Percentiles rank a stretch among this genome's conserved stretches.
phyloP scores from a whole-genome alignment of 306 rosid genomes.

The Hippophae tibetana region DNA sequence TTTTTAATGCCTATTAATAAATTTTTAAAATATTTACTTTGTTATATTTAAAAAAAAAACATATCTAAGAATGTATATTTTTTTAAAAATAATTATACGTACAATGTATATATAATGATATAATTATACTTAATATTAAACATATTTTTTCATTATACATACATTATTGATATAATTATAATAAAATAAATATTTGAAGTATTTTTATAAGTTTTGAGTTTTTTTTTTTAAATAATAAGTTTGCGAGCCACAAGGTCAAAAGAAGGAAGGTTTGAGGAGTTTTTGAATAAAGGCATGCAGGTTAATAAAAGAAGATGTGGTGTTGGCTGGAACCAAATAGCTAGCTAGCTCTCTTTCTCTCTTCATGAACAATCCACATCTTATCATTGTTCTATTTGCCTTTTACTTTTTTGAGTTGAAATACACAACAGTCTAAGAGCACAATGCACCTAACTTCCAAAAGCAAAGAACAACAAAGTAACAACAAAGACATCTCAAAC shows the following conservation, averaged over 20 bases:
- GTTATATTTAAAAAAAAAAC: no score
- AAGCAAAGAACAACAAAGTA: conserved; percentile 23
- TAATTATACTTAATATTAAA: no score
- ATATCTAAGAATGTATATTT: no score
- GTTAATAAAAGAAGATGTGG: conserved; percentile 25
- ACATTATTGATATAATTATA: no score
- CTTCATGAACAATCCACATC: conserved; percentile 16
- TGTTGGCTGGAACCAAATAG: conserved; percentile 17
- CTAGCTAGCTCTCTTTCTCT: neutral
- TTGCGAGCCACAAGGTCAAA: conserved; percentile 18
- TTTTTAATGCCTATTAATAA: no score
- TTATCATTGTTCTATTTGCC: conserved; percentile 27
- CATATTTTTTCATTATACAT: no score
- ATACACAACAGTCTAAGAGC: conserved; percentile 18
- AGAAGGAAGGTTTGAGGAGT: conserved; percentile 13
- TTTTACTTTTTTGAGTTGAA: conserved; percentile 42
- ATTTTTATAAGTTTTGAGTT: no score
- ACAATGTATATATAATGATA: no score
- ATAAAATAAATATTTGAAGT: no score
- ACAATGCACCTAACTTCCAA: conserved; percentile 16
- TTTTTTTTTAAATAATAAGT: neutral
- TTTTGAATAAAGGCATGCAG: conserved; percentile 10
- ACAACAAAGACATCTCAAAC: conserved; percentile 34
- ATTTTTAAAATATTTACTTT: no score
- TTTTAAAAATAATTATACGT: no score